Percentiles rank a stretch among this genome's conserved stretches.
Conservation (phyloP, 2,329 filamentous ascomycete genomes). For the Lachnellula occidentalis region DNA sequence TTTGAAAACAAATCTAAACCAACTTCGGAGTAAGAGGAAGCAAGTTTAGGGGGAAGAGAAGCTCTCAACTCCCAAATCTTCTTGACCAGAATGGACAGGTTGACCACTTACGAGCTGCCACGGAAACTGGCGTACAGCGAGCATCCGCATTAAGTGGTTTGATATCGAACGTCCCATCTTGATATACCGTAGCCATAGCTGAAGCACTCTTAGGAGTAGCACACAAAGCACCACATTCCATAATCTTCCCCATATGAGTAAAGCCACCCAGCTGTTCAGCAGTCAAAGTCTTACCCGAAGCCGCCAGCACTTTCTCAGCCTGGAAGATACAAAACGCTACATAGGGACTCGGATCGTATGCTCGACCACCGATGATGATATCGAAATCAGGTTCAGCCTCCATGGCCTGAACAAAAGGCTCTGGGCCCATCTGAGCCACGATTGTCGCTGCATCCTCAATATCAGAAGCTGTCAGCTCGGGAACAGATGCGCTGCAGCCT, state of each 20-base stretch:
- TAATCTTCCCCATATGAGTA: conserved; percentile 50
- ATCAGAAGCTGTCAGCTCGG: conserved; percentile 33
- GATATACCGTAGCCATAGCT: conserved; percentile 32
- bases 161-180: conserved; percentile 42
- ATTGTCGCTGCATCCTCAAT: conserved; percentile 35
- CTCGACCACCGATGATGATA: conserved; percentile 31
- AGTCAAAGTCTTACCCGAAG: not conserved
- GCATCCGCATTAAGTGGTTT: conserved; percentile 35
- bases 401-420: conserved; percentile 41
- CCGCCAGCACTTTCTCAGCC: conserved; percentile 18
- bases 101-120: conserved; percentile 37
- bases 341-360: conserved; percentile 38
- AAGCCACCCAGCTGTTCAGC: conserved; percentile 32
- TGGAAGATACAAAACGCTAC: conserved; percentile 34
- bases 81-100: no score
- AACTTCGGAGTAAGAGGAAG: no score
- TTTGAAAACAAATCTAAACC: no score
- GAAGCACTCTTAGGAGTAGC: conserved; percentile 34
- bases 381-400: conserved; percentile 37
- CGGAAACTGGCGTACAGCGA: conserved; percentile 42
- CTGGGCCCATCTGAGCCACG: conserved; percentile 42
- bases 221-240: conserved; percentile 45
- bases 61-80: no score
- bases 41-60: no score
- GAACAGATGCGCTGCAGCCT: conserved; percentile 39